Percentiles rank a stretch among this genome's conserved stretches.
Evolutionary conservation across 2,329 filamentous ascomycete species (phyloP).

Genomic region (Apiospora pterosperma): DNA sequence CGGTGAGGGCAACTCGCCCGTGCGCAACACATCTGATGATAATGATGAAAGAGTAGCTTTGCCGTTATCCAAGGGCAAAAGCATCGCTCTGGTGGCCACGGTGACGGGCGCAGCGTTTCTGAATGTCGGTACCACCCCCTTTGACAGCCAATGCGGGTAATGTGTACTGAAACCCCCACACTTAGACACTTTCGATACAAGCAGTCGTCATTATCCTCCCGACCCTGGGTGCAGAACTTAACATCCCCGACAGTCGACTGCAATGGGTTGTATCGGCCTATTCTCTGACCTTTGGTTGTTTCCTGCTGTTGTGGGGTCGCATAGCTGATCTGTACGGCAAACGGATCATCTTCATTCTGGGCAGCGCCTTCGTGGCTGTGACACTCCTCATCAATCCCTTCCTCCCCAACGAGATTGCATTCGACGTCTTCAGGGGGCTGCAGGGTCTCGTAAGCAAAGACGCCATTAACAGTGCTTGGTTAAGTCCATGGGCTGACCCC

Average conservation of each 20-base stretch:
- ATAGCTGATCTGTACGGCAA: constrained; percentile 67
- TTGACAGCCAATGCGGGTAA: neutral
- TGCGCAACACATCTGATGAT: constrained; percentile 1
- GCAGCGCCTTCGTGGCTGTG: constrained; percentile 60
- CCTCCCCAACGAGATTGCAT: constrained; percentile 62
- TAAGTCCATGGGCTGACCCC: neutral
- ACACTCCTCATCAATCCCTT: constrained; percentile 61
- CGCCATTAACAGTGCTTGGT: neutral
- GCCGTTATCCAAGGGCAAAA: constrained; percentile 46
- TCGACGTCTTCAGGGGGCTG: constrained; percentile 63
- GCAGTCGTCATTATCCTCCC: constrained; percentile 61
- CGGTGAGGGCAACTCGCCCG: neutral
- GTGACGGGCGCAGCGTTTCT: constrained; percentile 54
- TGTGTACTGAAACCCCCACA: constrained; percentile 9
- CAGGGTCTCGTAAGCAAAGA: constrained; percentile 52
- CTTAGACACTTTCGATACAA: constrained; percentile 53
- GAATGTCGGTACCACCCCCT: constrained; percentile 37
- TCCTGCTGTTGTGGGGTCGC: constrained; percentile 64
- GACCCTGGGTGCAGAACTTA: constrained; percentile 53
- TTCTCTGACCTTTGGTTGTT: constrained; percentile 63
- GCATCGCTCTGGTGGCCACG: constrained; percentile 52
- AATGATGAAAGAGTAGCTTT: constrained; percentile 16
- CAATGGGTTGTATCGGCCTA: constrained; percentile 69
- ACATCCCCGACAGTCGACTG: constrained; percentile 54
- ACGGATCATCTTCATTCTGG: constrained; percentile 60